A percentile compares a stretch with the other conserved stretches of the same genome.
Evolutionary conservation across 495 filamentous ascomycete species (phyloP).

Genomic region (Xeromyces bisporus): DNA sequence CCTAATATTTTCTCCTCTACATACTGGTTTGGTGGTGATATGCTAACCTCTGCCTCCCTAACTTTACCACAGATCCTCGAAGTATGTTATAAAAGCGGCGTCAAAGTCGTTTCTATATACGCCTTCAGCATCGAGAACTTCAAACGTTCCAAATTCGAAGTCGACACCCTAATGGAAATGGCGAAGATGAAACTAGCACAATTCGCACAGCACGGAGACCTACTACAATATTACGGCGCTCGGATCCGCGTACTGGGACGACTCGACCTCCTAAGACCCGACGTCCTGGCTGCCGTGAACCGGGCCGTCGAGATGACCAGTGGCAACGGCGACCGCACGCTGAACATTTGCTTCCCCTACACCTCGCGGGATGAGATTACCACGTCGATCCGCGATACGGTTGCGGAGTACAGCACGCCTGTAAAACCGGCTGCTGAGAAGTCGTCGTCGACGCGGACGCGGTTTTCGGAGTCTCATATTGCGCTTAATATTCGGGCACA

Average conservation of each 20-base stretch:
- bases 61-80: constrained; percentile 54
- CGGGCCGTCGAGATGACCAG: constrained; percentile 66
- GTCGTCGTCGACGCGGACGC: constrained; percentile 29
- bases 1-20: constrained; percentile 1
- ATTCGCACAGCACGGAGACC: constrained; percentile 78
- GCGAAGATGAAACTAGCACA: constrained; percentile 86
- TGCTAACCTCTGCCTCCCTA: constrained; percentile 1
- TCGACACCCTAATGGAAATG: constrained; percentile 95
- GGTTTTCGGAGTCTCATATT: constrained; percentile 77
- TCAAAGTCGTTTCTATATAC: constrained; percentile 92
- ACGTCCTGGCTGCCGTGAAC: constrained; percentile 78
- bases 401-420: constrained; percentile 61
- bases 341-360: constrained; percentile 96
- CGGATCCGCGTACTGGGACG: constrained; percentile 70
- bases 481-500: constrained; percentile 58
- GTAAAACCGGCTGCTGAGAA: constrained; percentile 21
- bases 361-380: constrained; percentile 94
- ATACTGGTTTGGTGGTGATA: not conserved
- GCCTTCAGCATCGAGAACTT: constrained; percentile 99
- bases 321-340: constrained; percentile 61
- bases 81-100: constrained; percentile 89
- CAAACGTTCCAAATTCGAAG: constrained; percentile 94
- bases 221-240: constrained; percentile 86
- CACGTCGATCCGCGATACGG: constrained; percentile 71
- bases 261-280: constrained; percentile 58